phyloP scores from a whole-genome alignment of 139 green algal species.

The Closterium sp. region DNA sequence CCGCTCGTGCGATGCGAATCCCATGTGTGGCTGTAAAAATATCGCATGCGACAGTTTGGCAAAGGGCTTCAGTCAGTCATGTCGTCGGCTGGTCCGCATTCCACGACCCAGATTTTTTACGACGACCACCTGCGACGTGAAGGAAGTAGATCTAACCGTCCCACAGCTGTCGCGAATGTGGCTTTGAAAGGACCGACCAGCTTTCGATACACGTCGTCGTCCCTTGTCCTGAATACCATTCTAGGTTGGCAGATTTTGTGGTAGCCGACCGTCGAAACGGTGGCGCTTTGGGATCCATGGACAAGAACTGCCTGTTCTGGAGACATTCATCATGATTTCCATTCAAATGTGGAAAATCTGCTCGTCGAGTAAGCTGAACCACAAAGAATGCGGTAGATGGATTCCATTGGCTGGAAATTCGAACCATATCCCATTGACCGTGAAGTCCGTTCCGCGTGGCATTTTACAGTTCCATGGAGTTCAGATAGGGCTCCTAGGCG shows the following conservation, averaged over 20 bases:
- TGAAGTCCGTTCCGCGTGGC: neutral
- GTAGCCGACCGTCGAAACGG: neutral
- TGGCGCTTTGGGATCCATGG: neutral
- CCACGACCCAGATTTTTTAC: too few species aligned
- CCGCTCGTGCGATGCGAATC: too few species aligned
- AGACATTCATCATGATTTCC: neutral
- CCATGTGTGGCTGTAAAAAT: too few species aligned
- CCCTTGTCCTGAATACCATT: neutral
- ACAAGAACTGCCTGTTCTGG: neutral
- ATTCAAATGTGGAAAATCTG: neutral
- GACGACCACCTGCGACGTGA: too few species aligned
- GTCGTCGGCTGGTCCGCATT: too few species aligned
- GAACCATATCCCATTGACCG: neutral
- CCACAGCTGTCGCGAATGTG: neutral
- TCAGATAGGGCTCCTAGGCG: neutral
- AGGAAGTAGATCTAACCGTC: too few species aligned
- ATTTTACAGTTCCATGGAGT: neutral
- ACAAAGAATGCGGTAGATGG: neutral
- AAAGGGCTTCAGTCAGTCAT: too few species aligned
- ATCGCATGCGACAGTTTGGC: too few species aligned
- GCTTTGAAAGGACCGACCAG: neutral
- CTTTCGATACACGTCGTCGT: too few species aligned
- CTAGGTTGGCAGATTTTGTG: neutral
- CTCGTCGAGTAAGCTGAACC: neutral
- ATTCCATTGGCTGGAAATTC: neutral